These are phyloP conservation scores for Corynascus novoguineensis DNA, from an alignment of 495 filamentous ascomycete species.

Conservation along the genomic window DNA sequence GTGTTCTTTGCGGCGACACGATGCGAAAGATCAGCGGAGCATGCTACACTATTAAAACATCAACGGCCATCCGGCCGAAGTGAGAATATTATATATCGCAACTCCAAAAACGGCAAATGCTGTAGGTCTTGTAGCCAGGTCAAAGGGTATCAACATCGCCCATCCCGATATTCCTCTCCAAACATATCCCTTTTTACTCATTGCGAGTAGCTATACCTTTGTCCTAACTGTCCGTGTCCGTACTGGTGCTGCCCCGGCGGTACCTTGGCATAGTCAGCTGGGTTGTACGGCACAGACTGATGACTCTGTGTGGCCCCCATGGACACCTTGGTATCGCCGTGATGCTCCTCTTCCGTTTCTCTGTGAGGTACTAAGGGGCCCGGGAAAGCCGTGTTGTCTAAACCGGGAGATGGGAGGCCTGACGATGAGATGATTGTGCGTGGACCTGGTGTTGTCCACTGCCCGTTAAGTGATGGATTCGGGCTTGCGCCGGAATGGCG, in stretches of 20 bases:
- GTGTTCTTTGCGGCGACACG: too few relatives aligned
- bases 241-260: slow-evolving; percentile 13
- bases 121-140: slow-evolving; percentile 1
- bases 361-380: slow-evolving; percentile 33
- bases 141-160: slow-evolving; percentile 14
- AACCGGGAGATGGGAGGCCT: slow-evolving; percentile 28
- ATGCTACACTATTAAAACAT: too few relatives aligned
- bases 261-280: slow-evolving; percentile 38
- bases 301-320: slow-evolving; percentile 20
- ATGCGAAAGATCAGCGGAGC: too few relatives aligned
- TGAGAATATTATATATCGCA: not conserved
- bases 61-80: not conserved
- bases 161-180: not conserved
- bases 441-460: slow-evolving; percentile 24
- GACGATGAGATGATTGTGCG: slow-evolving; percentile 35
- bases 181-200: not conserved
- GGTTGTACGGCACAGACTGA: slow-evolving; percentile 38
- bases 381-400: slow-evolving; percentile 35
- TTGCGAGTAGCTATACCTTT: slow-evolving; percentile 18
- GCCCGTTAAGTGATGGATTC: slow-evolving; percentile 9
- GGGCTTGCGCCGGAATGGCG: slow-evolving; percentile 26
- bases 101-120: slow-evolving; percentile 1
- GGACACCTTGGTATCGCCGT: slow-evolving; percentile 23
- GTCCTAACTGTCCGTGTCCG: slow-evolving; percentile 11
- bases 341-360: slow-evolving; percentile 40